Percentiles rank a stretch among this genome's conserved stretches.
These are phyloP conservation scores for Magnolia sinica DNA, from an alignment of 164 flowering plant genomes.

Conservation along the genomic window DNA sequence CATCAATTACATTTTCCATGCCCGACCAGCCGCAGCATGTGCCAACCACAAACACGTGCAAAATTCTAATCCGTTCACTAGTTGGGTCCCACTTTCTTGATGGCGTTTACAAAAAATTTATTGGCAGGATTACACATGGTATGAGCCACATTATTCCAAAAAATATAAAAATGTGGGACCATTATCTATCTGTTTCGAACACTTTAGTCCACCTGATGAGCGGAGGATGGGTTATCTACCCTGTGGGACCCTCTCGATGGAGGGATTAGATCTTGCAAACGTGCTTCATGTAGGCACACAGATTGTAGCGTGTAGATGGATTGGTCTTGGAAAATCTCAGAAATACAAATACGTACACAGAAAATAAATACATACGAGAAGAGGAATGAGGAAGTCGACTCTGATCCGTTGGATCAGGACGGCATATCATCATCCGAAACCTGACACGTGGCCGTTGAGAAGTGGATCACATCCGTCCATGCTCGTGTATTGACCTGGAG, in stretches of 20 bases:
- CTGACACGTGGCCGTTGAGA: too few species aligned
- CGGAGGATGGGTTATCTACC: neutral
- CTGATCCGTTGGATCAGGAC: too few species aligned
- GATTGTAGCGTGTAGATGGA: neutral
- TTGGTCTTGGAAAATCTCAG: neutral
- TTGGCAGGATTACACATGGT: neutral
- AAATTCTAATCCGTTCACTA: neutral
- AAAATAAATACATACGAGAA: neutral
- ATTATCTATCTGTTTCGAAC: neutral
- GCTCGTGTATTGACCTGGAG: too few species aligned
- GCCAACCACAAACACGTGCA: neutral
- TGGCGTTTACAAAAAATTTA: neutral
- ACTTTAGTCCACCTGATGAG: neutral
- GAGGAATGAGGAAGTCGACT: neutral
- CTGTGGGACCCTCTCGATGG: neutral
- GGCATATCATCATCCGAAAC: too few species aligned
- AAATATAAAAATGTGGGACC: neutral
- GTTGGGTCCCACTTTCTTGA: neutral
- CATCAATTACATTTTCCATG: neutral
- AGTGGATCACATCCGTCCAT: too few species aligned
- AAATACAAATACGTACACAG: neutral
- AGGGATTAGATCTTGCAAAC: neutral
- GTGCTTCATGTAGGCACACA: neutral
- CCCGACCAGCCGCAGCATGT: neutral
- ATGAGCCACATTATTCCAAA: neutral